These are phyloP conservation scores for Paramecium primaurelia DNA, from an alignment of 73 alveolate genomes.

Conservation along the genomic window DNA sequence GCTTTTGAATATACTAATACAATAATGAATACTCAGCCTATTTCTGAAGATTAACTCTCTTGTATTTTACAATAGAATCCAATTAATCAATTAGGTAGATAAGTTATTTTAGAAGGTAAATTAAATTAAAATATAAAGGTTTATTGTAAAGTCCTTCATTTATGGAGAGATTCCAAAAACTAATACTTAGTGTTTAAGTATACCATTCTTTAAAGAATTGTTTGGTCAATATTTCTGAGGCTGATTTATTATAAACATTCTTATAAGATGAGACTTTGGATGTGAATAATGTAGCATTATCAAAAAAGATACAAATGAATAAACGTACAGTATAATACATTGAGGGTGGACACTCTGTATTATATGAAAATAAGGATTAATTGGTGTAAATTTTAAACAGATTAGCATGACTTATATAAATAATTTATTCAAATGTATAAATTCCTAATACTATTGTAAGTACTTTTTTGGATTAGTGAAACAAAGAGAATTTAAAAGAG, in stretches of 20 bases:
- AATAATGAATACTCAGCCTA: not conserved
- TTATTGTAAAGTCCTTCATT: slow-evolving; percentile 28
- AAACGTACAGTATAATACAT: not conserved
- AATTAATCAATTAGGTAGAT: not conserved
- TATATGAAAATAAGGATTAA: slow-evolving; percentile 16
- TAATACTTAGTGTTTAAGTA: not conserved
- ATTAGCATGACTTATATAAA: not conserved
- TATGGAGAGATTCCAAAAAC: slow-evolving; percentile 26
- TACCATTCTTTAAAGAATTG: slow-evolving; percentile 45
- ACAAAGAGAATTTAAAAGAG: not conserved
- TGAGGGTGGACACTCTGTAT: slow-evolving; percentile 30
- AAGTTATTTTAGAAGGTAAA: not conserved
- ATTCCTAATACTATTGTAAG: not conserved
- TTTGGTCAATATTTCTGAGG: not conserved
- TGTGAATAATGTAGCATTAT: slow-evolving; percentile 41
- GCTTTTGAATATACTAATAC: slow-evolving; percentile 43
- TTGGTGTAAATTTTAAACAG: slow-evolving; percentile 1
- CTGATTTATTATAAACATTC: slow-evolving; percentile 13
- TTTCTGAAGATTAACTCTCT: not conserved
- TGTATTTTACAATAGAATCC: not conserved
- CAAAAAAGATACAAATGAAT: not conserved
- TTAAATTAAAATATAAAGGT: not conserved
- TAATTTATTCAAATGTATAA: not conserved
- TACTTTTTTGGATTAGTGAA: not conserved
- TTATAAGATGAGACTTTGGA: slow-evolving; percentile 11